Percentiles rank a stretch among this genome's conserved stretches.
Conservation (phyloP, 2,329 filamentous ascomycete species). For the Claviceps fusiformis region DNA sequence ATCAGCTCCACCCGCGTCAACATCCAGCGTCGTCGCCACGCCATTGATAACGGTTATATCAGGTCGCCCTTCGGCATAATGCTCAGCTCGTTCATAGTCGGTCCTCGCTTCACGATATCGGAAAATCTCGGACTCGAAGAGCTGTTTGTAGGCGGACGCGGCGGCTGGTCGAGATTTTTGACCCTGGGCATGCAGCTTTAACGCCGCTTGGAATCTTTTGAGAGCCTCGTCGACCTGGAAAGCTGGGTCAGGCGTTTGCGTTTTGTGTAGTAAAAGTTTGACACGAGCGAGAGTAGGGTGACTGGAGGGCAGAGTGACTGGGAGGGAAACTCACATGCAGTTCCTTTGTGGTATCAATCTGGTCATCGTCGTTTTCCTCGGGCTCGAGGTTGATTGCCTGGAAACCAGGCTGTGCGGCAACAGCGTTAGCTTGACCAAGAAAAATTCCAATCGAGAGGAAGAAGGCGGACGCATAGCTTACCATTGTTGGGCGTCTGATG, state of each 20-base stretch:
- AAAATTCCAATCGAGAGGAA: not conserved
- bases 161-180: slow-evolving; percentile 63
- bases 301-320: no score
- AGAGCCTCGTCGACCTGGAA: slow-evolving; percentile 78
- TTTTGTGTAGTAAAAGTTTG: not conserved
- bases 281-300: no score
- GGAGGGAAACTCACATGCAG: slow-evolving; percentile 45
- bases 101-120: slow-evolving; percentile 76
- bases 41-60: slow-evolving; percentile 27
- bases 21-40: slow-evolving; percentile 37
- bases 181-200: slow-evolving; percentile 85
- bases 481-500: not conserved
- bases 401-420: slow-evolving; percentile 48
- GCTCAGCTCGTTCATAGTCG: slow-evolving; percentile 63
- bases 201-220: slow-evolving; percentile 81
- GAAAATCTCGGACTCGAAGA: slow-evolving; percentile 91
- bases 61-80: slow-evolving; percentile 35
- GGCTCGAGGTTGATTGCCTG: slow-evolving; percentile 87
- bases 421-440: not conserved
- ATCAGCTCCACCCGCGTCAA: slow-evolving; percentile 51
- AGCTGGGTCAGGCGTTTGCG: not conserved
- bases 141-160: slow-evolving; percentile 62
- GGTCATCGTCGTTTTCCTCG: slow-evolving; percentile 79
- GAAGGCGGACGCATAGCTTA: not conserved
- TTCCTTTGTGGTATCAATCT: slow-evolving; percentile 89